phyloP scores from a whole-genome alignment of 306 rosid genomes.

The Glycine latifolia region DNA sequence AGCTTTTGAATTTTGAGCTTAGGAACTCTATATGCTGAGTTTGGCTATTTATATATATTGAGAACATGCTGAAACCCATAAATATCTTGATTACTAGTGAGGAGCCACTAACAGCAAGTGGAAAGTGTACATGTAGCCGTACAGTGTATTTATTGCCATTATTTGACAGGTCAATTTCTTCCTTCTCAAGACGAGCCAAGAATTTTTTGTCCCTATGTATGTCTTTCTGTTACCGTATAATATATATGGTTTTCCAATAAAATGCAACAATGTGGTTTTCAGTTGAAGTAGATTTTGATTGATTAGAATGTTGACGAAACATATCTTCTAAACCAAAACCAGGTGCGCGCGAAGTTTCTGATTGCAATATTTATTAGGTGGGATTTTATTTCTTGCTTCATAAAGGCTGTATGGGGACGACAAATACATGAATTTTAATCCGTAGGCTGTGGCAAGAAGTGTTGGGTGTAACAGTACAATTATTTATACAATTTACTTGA shows the following conservation, averaged over 20 bases:
- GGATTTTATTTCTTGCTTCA: neutral
- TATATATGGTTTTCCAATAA: no score
- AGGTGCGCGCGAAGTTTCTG: neutral
- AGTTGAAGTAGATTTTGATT: neutral
- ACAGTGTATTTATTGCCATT: neutral
- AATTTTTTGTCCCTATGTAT: neutral
- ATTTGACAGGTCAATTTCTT: neutral
- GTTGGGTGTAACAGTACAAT: neutral
- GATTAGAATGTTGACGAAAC: neutral
- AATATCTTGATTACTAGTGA: neutral
- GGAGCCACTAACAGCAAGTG: no score
- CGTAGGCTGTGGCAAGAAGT: neutral
- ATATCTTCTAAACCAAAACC: neutral
- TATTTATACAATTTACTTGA: neutral
- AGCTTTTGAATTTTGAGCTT: neutral
- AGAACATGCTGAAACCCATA: neutral
- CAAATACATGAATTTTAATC: neutral
- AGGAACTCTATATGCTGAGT: neutral
- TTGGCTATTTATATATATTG: conserved; percentile 27
- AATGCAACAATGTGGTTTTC: neutral
- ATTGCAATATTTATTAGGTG: neutral
- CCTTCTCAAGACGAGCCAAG: neutral
- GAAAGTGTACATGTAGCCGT: neutral
- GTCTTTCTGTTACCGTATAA: no score
- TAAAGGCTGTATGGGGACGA: neutral